phyloP scores from a whole-genome alignment of 2,329 filamentous ascomycete species.

The Aspergillus novoparasiticus region DNA sequence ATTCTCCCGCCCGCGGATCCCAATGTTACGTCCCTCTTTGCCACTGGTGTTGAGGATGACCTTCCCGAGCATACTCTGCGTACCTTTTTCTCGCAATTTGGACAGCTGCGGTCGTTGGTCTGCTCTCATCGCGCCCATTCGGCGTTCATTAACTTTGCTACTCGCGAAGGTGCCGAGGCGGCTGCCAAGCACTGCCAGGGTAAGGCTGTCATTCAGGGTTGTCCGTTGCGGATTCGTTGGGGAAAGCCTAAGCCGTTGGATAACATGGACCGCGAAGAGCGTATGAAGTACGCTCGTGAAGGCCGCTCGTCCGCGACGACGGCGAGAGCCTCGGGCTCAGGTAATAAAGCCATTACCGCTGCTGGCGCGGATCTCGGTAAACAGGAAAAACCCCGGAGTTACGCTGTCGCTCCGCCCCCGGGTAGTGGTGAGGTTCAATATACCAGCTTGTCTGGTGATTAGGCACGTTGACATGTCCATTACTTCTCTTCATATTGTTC shows the following conservation, averaged over 20 bases:
- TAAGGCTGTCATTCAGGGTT: constrained; percentile 85
- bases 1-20: constrained; percentile 80
- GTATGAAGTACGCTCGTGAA: constrained; percentile 77
- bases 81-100: constrained; percentile 84
- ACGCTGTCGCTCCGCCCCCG: constrained; percentile 73
- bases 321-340: constrained; percentile 44
- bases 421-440: constrained; percentile 79
- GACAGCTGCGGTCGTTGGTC: constrained; percentile 87
- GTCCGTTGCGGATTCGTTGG: constrained; percentile 88
- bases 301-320: constrained; percentile 64
- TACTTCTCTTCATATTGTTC: constrained; percentile 18
- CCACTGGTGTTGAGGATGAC: constrained; percentile 95
- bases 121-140: constrained; percentile 98
- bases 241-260: constrained; percentile 89
- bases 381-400: constrained; percentile 34
- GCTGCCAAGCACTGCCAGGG: constrained; percentile 86
- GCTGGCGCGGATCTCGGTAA: constrained; percentile 48
- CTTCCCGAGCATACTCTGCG: constrained; percentile 89
- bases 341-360: constrained; percentile 36
- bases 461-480: constrained; percentile 23
- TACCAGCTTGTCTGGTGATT: constrained; percentile 82
- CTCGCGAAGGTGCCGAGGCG: constrained; percentile 78
- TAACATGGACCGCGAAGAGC: constrained; percentile 84
- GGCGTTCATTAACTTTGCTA: constrained; percentile 93
- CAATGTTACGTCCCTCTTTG: constrained; percentile 89